A percentile compares a stretch with the other conserved stretches of the same genome.
Conservation (phyloP, 2,329 filamentous ascomycete genomes). For the Stagonosporopsis vannaccii region DNA sequence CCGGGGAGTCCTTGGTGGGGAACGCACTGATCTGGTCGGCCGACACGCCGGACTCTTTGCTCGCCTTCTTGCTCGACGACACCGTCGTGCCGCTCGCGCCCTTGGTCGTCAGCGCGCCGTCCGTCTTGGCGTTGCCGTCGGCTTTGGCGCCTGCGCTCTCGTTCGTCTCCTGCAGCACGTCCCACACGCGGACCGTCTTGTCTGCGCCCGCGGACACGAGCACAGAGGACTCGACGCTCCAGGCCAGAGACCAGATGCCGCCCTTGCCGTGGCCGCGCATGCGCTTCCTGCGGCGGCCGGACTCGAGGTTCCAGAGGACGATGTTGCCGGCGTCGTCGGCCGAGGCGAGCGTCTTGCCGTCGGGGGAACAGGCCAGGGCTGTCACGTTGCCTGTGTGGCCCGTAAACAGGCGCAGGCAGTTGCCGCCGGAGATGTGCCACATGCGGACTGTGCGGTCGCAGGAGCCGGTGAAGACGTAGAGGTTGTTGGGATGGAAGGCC, state of each 20-base stretch:
- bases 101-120: slow-evolving; percentile 60
- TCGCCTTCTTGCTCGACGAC: slow-evolving; percentile 68
- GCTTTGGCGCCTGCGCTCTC: slow-evolving; percentile 56
- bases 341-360: slow-evolving; percentile 89
- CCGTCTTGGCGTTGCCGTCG: slow-evolving; percentile 60
- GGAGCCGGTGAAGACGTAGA: slow-evolving; percentile 92
- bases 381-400: slow-evolving; percentile 90
- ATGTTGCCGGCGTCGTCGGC: slow-evolving; percentile 90
- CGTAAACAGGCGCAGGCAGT: slow-evolving; percentile 88
- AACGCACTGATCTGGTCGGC: slow-evolving; percentile 95
- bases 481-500: slow-evolving; percentile 93
- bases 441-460: slow-evolving; percentile 94
- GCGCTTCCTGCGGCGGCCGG: slow-evolving; percentile 84
- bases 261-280: slow-evolving; percentile 94
- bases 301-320: slow-evolving; percentile 91
- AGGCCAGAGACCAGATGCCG: slow-evolving; percentile 91
- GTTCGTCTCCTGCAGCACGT: slow-evolving; percentile 75
- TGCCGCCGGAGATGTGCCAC: slow-evolving; percentile 92
- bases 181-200: slow-evolving; percentile 93
- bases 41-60: slow-evolving; percentile 87
- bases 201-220: slow-evolving; percentile 91
- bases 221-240: slow-evolving; percentile 90
- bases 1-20: slow-evolving; percentile 93
- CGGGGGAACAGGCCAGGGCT: slow-evolving; percentile 82
- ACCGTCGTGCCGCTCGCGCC: slow-evolving; percentile 56